phyloP scores from a whole-genome alignment of 2,329 filamentous ascomycete species.

The Microcyclosporella mali region DNA sequence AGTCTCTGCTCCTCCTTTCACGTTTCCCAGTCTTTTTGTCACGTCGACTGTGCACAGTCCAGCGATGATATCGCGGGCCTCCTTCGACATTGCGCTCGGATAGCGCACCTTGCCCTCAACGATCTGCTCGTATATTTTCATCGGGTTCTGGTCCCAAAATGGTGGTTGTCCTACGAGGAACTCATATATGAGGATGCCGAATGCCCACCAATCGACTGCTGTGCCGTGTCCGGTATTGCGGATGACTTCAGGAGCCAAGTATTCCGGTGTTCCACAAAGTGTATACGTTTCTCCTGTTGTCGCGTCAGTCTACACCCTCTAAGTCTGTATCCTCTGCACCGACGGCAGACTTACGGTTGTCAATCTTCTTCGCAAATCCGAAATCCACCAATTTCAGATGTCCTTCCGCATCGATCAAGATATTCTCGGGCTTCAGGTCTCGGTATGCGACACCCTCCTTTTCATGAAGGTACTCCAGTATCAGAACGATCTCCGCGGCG shows the following conservation, averaged over 20 bases:
- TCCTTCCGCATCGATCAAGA: conserved; percentile 68
- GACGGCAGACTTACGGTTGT: conserved; percentile 44
- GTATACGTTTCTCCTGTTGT: conserved; percentile 66
- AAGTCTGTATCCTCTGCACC: conserved; percentile 2
- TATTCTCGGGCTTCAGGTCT: conserved; percentile 77
- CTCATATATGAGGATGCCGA: conserved; percentile 78
- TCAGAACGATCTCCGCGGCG: conserved; percentile 74
- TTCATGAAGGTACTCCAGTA: conserved; percentile 75
- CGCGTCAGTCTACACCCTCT: conserved; percentile 16
- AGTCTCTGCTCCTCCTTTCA: conserved; percentile 63
- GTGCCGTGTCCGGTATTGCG: conserved; percentile 68
- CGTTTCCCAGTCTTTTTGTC: conserved; percentile 70
- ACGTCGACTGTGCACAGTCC: conserved; percentile 74
- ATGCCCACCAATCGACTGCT: conserved; percentile 82
- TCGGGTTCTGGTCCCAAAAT: conserved; percentile 80
- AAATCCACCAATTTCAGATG: conserved; percentile 82
- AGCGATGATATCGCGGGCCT: conserved; percentile 68
- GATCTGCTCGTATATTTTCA: conserved; percentile 80
- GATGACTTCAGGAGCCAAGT: conserved; percentile 78
- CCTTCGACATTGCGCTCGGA: conserved; percentile 60
- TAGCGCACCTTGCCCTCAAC: conserved; percentile 72
- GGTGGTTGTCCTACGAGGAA: conserved; percentile 79
- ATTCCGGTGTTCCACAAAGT: conserved; percentile 76
- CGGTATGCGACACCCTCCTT: conserved; percentile 73
- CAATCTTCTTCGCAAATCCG: conserved; percentile 75